Percentiles rank a stretch among this genome's conserved stretches.
Conservation (phyloP, 2,329 filamentous ascomycete species). For the Apiospora sp. region DNA sequence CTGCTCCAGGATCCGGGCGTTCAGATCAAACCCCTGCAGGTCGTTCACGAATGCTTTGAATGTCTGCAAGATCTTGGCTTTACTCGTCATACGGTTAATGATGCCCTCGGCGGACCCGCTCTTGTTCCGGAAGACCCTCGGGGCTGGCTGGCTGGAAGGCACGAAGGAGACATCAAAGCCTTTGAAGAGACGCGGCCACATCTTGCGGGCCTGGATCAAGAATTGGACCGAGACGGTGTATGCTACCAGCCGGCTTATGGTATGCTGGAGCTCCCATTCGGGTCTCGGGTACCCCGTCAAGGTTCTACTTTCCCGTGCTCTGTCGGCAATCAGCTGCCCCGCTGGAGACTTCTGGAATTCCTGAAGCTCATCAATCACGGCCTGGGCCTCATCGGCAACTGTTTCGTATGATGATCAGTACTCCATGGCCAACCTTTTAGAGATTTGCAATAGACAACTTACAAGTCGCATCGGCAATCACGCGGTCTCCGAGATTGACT, state of each 20-base stretch:
- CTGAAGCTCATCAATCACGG: not conserved
- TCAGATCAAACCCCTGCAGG: slow-evolving; percentile 29
- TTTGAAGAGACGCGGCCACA: slow-evolving; percentile 32
- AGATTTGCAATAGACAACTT: not conserved
- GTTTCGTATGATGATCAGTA: not conserved
- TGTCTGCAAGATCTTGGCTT: not conserved
- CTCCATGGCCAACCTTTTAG: not conserved
- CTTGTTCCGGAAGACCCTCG: slow-evolving; percentile 22
- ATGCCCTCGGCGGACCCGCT: slow-evolving; percentile 29
- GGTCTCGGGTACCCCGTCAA: not conserved
- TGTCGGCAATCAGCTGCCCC: not conserved
- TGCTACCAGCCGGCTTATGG: slow-evolving; percentile 29
- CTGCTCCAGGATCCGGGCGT: slow-evolving; percentile 24
- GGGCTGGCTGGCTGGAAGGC: slow-evolving; percentile 25
- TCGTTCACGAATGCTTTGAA: slow-evolving; percentile 25
- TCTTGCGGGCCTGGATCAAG: slow-evolving; percentile 16
- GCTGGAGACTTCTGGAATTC: not conserved
- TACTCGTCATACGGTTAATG: slow-evolving; percentile 30
- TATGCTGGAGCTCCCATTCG: slow-evolving; percentile 25
- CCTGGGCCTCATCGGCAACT: slow-evolving; percentile 1
- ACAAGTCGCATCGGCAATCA: not conserved
- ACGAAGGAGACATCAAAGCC: slow-evolving; percentile 26
- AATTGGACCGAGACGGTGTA: slow-evolving; percentile 27
- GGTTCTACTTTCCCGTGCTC: not conserved
- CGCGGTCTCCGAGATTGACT: not conserved